A percentile compares a stretch with the other conserved stretches of the same genome.
Conservation (phyloP, 306 rosid genomes). For the Vicia sativa region DNA sequence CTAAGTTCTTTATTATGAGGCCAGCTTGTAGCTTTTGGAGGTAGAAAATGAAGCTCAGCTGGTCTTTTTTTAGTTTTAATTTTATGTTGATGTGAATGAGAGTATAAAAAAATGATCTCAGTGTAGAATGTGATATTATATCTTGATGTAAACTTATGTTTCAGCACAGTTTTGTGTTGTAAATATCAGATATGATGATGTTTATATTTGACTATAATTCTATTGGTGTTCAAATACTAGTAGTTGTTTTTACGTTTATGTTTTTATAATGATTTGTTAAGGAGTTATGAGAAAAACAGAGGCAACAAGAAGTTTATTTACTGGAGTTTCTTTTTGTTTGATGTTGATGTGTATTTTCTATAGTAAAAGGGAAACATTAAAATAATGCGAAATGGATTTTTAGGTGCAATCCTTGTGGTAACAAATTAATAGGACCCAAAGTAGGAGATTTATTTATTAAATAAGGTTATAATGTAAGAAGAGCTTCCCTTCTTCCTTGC, state of each 20-base stretch:
- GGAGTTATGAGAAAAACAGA: slow-evolving; percentile 5
- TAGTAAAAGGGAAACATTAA: background rate
- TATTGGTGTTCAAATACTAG: background rate
- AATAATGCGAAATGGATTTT: background rate
- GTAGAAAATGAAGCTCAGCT: slow-evolving; percentile 83
- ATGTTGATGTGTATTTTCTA: slow-evolving; percentile 16
- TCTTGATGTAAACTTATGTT: slow-evolving; percentile 40
- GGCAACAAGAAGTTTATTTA: background rate
- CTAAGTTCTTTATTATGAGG: slow-evolving; percentile 48
- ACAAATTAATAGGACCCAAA: background rate
- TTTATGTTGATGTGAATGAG: slow-evolving; percentile 41
- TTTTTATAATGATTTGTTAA: slow-evolving; percentile 12
- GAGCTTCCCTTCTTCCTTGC: too few species aligned
- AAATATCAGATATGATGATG: slow-evolving; percentile 33
- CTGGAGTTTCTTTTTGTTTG: slow-evolving; percentile 26
- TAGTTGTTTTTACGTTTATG: slow-evolving; percentile 15
- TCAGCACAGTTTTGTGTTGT: slow-evolving; percentile 42
- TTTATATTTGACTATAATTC: slow-evolving; percentile 23
- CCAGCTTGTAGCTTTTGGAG: slow-evolving; percentile 84
- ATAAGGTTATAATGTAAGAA: background rate
- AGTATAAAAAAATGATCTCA: slow-evolving; percentile 36
- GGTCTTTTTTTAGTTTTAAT: slow-evolving; percentile 57
- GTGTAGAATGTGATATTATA: slow-evolving; percentile 40
- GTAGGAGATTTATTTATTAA: background rate
- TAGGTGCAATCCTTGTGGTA: background rate